Percentiles rank a stretch among this genome's conserved stretches.
phyloP scores from a whole-genome alignment of 2,329 filamentous ascomycete genomes.

The Xylaria sp. region DNA sequence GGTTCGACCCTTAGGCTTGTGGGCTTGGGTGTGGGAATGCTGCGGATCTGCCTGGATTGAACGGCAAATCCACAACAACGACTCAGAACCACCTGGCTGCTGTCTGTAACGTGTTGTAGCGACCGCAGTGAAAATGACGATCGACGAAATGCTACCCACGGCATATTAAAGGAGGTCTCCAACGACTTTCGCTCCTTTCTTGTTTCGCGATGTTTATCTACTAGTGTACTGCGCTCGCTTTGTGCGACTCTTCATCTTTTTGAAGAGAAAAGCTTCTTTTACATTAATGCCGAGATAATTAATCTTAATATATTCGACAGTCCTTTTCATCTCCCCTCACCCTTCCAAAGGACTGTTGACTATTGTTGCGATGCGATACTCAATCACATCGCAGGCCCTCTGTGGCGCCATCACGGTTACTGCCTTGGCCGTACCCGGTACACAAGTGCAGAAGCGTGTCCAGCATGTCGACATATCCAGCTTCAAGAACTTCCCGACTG shows the following conservation, averaged over 20 bases:
- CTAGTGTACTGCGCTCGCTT: constrained; percentile 26
- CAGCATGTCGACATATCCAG: constrained; percentile 43
- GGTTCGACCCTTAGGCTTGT: constrained; percentile 8
- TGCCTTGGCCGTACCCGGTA: constrained; percentile 41
- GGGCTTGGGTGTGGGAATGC: constrained; percentile 30
- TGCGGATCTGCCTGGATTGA: constrained; percentile 33
- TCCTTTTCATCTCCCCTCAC: constrained; percentile 4
- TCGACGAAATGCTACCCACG: constrained; percentile 41
- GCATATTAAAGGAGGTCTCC: constrained; percentile 38
- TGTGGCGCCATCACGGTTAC: constrained; percentile 46
- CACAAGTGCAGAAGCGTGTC: constrained; percentile 36
- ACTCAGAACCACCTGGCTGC: constrained; percentile 30
- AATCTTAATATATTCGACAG: constrained; percentile 38
- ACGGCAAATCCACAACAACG: constrained; percentile 31
- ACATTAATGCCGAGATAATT: constrained; percentile 26
- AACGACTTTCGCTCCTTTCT: constrained; percentile 29
- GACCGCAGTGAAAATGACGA: constrained; percentile 44
- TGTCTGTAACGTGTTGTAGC: constrained; percentile 27
- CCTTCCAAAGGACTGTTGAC: constrained; percentile 1
- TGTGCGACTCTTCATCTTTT: constrained; percentile 32
- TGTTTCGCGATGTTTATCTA: constrained; percentile 29
- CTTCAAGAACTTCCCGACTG: constrained; percentile 48
- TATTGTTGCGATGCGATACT: constrained; percentile 44
- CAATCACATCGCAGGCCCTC: constrained; percentile 44
- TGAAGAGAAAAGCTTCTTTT: constrained; percentile 22